phyloP scores from a whole-genome alignment of 805 yeast species.

The Schizosaccharomyces cryophilus region DNA sequence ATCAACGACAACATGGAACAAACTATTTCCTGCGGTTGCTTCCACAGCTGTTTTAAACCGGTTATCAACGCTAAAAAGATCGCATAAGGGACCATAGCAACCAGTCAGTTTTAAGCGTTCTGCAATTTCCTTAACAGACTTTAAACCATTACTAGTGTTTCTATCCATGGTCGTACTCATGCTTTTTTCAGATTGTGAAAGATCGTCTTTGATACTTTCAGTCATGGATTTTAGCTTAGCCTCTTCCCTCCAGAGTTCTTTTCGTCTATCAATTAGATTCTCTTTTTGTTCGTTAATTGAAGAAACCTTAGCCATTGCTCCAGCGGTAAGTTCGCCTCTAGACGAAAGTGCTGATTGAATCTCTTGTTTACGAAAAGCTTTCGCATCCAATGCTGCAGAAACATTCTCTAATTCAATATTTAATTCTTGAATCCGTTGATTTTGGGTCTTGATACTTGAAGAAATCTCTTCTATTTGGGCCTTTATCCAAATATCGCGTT shows the following conservation, averaged over 20 bases:
- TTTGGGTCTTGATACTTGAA: slow-evolving; percentile 12
- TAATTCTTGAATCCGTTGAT: slow-evolving; percentile 10
- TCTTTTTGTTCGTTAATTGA: not conserved
- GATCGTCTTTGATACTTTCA: slow-evolving; percentile 31
- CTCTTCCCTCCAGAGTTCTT: slow-evolving; percentile 56
- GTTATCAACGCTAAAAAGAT: slow-evolving; percentile 54
- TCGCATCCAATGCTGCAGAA: not conserved
- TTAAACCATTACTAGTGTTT: slow-evolving; percentile 41
- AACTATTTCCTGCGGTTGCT: slow-evolving; percentile 60
- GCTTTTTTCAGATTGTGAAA: slow-evolving; percentile 30
- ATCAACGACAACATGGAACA: slow-evolving; percentile 78
- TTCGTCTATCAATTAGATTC: slow-evolving; percentile 17
- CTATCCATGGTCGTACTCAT: slow-evolving; percentile 57
- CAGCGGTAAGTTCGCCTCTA: not conserved
- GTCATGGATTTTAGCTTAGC: slow-evolving; percentile 33
- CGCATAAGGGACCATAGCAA: slow-evolving; percentile 71
- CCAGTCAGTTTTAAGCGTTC: slow-evolving; percentile 29
- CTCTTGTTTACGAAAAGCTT: not conserved
- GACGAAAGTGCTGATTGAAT: not conserved
- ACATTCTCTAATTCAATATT: not conserved
- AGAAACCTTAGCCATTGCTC: not conserved
- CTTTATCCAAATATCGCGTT: slow-evolving; percentile 46
- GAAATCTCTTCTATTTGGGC: slow-evolving; percentile 22
- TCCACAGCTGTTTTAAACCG: slow-evolving; percentile 72
- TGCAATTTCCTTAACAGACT: slow-evolving; percentile 40